Base-by-base conservation (phyloP, 805 yeast species). In the Spathaspora boniae region DNA sequence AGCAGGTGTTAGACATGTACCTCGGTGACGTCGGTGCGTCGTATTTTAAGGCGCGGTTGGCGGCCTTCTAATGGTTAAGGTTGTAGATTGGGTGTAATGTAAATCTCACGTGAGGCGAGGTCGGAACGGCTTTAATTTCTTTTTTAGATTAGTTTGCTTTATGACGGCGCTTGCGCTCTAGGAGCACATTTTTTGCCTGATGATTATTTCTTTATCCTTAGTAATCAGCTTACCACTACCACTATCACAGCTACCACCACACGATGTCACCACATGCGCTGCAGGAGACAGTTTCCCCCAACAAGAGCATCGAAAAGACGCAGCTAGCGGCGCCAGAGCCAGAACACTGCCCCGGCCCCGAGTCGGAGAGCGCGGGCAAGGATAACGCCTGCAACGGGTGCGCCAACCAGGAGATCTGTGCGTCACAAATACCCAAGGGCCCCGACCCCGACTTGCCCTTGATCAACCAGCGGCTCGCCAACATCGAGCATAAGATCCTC, bases 281-380 rank as follows among this genome's bases (percentile, higher is more conserved):
- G n/a, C n/a, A n/a, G n/a, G n/a, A n/a, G n/a, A n/a, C n/a, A n/a
- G n/a, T n/a, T n/a, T n/a, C n/a, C n/a, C n/a, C n/a, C n/a, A n/a
- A n/a, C n/a, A n/a, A n/a, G n/a, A n/a, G n/a, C n/a, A n/a, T n/a
- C n/a, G 38, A 48, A 17, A 32, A 46, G 33, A 46, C 51, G 28
- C 25, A 34, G 20, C 50, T 64, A 16, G 46, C 69, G 37, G 86
- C 80, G 0, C 88, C 93, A 0, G 94, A 83, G 51, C 98, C 98
- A 1, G 97, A 88, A 54, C 98, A 93, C 59, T 93, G 99, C 65
- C 98, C 98, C 0, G 99, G 98, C 1, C 95, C 98, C 2, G 96
- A 91, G 54, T 82, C 95, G 2, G 97, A 88, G 47, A 61, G 65
- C 35, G 98, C 99, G 2, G 99, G 99, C 6, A 78, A 83, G 49